Evolutionary conservation across 1,284 basidiomycete genomes (phyloP).

Genomic region (Pulveroboletus sp.): DNA sequence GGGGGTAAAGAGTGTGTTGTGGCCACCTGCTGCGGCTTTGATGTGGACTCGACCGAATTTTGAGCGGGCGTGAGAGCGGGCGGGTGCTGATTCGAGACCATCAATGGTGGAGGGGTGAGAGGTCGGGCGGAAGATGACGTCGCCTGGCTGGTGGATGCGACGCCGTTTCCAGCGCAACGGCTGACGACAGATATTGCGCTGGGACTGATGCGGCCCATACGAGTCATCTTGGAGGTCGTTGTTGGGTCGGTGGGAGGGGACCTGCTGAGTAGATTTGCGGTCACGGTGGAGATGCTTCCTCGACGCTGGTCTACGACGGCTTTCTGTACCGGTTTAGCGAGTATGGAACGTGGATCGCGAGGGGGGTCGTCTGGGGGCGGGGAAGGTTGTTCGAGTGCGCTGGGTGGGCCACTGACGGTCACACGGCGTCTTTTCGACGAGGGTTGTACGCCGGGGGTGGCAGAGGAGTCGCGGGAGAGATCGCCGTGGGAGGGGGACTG

Average conservation of each 20-base stretch:
- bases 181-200: slow-evolving; percentile 24
- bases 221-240: slow-evolving; percentile 23
- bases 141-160: slow-evolving; percentile 22
- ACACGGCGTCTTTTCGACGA: slow-evolving; percentile 70
- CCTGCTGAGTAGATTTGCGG: slow-evolving; percentile 25
- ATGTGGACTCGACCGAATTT: slow-evolving; percentile 12
- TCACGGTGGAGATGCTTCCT: slow-evolving; percentile 48
- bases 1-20: slow-evolving; percentile 45
- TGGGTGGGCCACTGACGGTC: slow-evolving; percentile 58
- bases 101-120: slow-evolving; percentile 27
- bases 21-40: slow-evolving; percentile 17
- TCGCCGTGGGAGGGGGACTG: slow-evolving; percentile 28
- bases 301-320: slow-evolving; percentile 64
- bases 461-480: slow-evolving; percentile 29
- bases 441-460: slow-evolving; percentile 40
- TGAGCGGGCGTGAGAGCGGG: slow-evolving; percentile 16
- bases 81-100: slow-evolving; percentile 24
- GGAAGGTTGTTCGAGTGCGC: slow-evolving; percentile 48
- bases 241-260: slow-evolving; percentile 32
- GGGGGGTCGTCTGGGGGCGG: slow-evolving; percentile 61
- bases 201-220: slow-evolving; percentile 37
- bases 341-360: slow-evolving; percentile 59
- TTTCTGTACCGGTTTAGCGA: slow-evolving; percentile 68
- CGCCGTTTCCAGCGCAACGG: slow-evolving; percentile 29
- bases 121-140: slow-evolving; percentile 17